Percentiles rank a stretch among this genome's conserved stretches.
These are phyloP conservation scores for Trypanosoma rangeli DNA, from an alignment of 208 protist species.

Conservation along the genomic window DNA sequence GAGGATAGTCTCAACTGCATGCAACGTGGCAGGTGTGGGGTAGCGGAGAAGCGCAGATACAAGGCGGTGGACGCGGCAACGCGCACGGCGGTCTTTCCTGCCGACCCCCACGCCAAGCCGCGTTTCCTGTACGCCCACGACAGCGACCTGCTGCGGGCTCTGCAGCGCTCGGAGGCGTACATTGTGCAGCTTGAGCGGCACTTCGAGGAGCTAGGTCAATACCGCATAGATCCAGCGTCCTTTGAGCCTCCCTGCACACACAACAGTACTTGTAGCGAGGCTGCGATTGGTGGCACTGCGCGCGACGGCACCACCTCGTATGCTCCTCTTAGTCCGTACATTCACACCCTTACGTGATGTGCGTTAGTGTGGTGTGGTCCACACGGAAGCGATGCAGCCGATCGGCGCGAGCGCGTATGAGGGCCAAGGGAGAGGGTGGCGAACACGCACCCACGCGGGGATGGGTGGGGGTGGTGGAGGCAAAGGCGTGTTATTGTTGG, in stretches of 20 bases:
- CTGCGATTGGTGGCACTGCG: background rate
- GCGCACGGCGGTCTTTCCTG: background rate
- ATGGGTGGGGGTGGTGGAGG: too few relatives aligned
- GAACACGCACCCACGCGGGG: too few relatives aligned
- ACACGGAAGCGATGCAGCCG: too few relatives aligned
- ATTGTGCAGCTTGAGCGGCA: slow-evolving; percentile 38
- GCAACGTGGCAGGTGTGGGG: background rate
- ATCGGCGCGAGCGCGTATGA: too few relatives aligned
- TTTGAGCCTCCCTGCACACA: background rate
- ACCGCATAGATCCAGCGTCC: background rate
- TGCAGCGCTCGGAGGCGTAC: slow-evolving; percentile 52
- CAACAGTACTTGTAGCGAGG: background rate
- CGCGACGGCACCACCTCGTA: background rate
- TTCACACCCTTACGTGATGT: background rate
- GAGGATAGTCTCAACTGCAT: slow-evolving; percentile 5
- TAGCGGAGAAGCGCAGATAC: background rate
- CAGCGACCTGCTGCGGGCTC: slow-evolving; percentile 63
- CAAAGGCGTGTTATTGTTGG: background rate
- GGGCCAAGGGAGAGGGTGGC: background rate
- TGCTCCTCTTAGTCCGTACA: background rate
- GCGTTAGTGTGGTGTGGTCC: background rate
- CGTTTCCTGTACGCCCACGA: slow-evolving; percentile 41
- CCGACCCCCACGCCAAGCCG: background rate
- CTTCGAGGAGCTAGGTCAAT: background rate
- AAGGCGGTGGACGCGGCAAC: background rate